phyloP scores from a whole-genome alignment of 805 yeast species.

The Candida awuae region DNA sequence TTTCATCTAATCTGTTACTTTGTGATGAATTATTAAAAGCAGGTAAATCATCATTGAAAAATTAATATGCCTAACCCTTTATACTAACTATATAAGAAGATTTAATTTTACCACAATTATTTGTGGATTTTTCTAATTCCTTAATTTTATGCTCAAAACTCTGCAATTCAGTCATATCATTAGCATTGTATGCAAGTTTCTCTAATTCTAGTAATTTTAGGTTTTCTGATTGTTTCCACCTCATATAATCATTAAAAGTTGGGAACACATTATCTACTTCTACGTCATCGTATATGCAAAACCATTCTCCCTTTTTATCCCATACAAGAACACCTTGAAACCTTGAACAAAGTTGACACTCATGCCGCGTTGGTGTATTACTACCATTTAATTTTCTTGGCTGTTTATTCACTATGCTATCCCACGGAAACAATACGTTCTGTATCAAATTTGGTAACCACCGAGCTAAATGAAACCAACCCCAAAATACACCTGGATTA shows the following conservation, averaged over 20 bases:
- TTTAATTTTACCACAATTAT: slow-evolving; percentile 4
- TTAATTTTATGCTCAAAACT: slow-evolving; percentile 15
- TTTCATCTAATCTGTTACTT: slow-evolving; percentile 81
- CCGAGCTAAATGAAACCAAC: slow-evolving; percentile 10
- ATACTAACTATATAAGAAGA: slow-evolving; percentile 7
- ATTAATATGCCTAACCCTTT: slow-evolving; percentile 17
- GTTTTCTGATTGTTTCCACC: slow-evolving; percentile 18
- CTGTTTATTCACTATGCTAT: slow-evolving; percentile 4
- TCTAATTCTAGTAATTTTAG: slow-evolving; percentile 15
- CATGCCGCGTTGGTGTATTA: slow-evolving; percentile 26
- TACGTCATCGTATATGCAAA: slow-evolving; percentile 17
- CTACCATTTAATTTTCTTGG: slow-evolving; percentile 22
- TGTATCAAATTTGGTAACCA: slow-evolving; percentile 11
- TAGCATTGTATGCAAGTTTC: slow-evolving; percentile 13
- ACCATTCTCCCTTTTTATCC: slow-evolving; percentile 28
- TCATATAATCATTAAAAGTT: slow-evolving; percentile 19
- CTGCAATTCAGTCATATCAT: slow-evolving; percentile 13
- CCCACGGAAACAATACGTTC: slow-evolving; percentile 7
- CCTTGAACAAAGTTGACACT: slow-evolving; percentile 24
- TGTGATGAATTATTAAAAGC: slow-evolving; percentile 97
- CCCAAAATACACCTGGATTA: slow-evolving; percentile 11
- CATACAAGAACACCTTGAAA: slow-evolving; percentile 23
- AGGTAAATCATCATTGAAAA: slow-evolving; percentile 86
- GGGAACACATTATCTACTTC: slow-evolving; percentile 11
- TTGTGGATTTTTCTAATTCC: slow-evolving; percentile 12